These are phyloP conservation scores for Hirsutella minnesotensis DNA, from an alignment of 2,329 filamentous ascomycete species.

Conservation along the genomic window DNA sequence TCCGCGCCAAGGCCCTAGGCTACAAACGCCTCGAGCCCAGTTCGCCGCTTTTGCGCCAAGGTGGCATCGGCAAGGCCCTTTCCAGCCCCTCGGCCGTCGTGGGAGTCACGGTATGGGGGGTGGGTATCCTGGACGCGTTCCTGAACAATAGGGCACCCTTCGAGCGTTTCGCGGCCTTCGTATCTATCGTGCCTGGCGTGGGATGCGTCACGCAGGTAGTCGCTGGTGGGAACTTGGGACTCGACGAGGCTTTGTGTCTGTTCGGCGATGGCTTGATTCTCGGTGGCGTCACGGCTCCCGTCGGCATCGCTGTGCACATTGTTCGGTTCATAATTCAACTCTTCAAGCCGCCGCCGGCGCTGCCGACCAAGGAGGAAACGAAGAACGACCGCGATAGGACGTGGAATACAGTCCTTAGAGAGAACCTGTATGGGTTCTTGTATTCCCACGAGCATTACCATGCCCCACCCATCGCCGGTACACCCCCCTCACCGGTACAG, in stretches of 20 bases:
- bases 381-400: neutral
- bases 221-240: neutral
- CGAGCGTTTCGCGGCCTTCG: neutral
- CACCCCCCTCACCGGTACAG: too few species aligned
- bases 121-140: neutral
- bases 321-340: neutral
- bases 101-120: neutral
- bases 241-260: neutral
- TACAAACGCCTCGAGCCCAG: neutral
- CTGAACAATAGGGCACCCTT: neutral
- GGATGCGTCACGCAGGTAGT: neutral
- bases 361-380: neutral
- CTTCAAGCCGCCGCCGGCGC: neutral
- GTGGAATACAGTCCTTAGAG: neutral
- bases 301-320: slow-evolving; percentile 1
- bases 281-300: neutral
- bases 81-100: neutral
- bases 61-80: neutral
- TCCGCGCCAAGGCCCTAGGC: neutral
- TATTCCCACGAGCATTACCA: neutral
- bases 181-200: slow-evolving; percentile 1
- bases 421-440: neutral
- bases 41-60: neutral
- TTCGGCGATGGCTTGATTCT: slow-evolving; percentile 1
- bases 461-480: too few species aligned